Evolutionary conservation across 2,329 filamentous ascomycete genomes (phyloP), one percentile per base, ranked within the genome.

Genomic region (Diplodia mutila): DNA sequence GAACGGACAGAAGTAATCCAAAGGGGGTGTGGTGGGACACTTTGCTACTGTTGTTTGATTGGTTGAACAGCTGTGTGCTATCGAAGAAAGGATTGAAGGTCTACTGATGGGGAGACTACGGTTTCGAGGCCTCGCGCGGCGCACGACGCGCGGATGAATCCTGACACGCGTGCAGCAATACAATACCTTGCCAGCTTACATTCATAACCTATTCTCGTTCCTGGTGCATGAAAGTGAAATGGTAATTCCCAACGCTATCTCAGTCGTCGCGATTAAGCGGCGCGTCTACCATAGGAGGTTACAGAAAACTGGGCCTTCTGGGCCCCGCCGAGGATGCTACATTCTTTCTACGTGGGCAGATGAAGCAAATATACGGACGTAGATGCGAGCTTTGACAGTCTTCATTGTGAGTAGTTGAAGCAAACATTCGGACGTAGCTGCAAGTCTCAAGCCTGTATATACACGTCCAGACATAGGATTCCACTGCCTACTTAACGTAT

Each of bases 1-100:
- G 16, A 67, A 61, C 21, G 65, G 59, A 6, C 59, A 63, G 46
- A 51, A 63, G 29, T 63, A 27, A 63, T 21, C 32, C 4, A 21
- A 27, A 3, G 34, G 9, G 1, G 12, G 29, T 8, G 32, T 32
- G 16, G 37, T 57, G 32, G 21, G 18, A 46, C 16, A 23, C 23
- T 16, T 46, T 18, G 16, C 39, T 21, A 9, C 25, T 48, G 12
- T 11, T 25, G 25, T 8, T 25, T 32, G 18, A 9, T n/a, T 32
- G n/a, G 57, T 39, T 61, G 27, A 21, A 11, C 46, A 18, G 27
- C 2, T 37, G 29, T 23, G n/a, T 39, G 21, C n/a, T 29, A 32
- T 29, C 9, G 27, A 52, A 29, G 23, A 25, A 5, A 23, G 49
- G 21, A 46, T 11, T 21, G 42, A 46, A 21, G n/a, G 42, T 46